Evolutionary conservation across 768 basidiomycete species (phyloP).

Genomic region (Dioszegia hungarica): DNA sequence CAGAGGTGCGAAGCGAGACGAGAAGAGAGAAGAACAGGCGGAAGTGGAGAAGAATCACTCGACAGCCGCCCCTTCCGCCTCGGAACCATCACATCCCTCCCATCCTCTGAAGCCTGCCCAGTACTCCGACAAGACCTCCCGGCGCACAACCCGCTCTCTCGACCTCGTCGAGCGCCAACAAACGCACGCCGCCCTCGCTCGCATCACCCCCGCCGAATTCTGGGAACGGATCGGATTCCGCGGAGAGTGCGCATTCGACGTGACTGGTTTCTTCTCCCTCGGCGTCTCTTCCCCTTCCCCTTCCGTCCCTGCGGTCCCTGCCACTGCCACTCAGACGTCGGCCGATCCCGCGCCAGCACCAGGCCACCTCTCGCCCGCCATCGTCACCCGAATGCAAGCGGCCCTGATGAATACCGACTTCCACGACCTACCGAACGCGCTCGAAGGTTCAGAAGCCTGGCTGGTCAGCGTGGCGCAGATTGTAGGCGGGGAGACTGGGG

Average conservation of each 20-base stretch:
- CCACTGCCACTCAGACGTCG: no score
- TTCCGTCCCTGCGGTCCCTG: background rate
- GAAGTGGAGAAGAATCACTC: no score
- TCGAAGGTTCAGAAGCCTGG: slow-evolving; percentile 67
- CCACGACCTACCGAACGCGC: slow-evolving; percentile 60
- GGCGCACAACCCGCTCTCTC: no score
- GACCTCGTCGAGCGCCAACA: no score
- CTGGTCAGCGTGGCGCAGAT: slow-evolving; percentile 51
- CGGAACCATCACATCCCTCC: no score
- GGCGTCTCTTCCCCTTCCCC: slow-evolving; percentile 42
- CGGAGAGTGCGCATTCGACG: slow-evolving; percentile 83
- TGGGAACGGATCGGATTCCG: slow-evolving; percentile 97
- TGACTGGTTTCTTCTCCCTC: slow-evolving; percentile 88
- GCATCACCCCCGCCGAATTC: slow-evolving; percentile 67
- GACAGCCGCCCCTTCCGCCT: no score
- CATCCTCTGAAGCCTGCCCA: no score
- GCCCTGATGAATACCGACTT: slow-evolving; percentile 76
- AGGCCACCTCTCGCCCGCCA: slow-evolving; percentile 58
- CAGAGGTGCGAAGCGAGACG: background rate
- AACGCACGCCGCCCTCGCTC: slow-evolving; percentile 54
- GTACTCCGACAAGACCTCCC: no score
- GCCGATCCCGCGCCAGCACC: slow-evolving; percentile 8
- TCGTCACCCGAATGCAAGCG: slow-evolving; percentile 66
- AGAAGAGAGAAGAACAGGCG: no score
- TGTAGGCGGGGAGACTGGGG: slow-evolving; percentile 32